phyloP scores from a whole-genome alignment of 2,329 filamentous ascomycete species.

The Colletotrichum sp. region DNA sequence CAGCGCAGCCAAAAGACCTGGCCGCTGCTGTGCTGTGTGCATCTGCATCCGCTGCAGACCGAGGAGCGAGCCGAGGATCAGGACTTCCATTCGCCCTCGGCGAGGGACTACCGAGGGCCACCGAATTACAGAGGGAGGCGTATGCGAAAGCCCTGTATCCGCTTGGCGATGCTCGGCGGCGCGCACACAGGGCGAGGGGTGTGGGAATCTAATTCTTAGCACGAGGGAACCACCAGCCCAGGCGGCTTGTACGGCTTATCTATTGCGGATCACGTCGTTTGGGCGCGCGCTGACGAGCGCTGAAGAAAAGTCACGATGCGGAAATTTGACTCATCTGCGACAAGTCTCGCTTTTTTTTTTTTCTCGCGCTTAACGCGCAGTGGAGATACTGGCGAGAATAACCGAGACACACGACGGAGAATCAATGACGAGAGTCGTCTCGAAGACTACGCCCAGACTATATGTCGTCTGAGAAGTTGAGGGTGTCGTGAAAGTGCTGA shows the following conservation, averaged over 20 bases:
- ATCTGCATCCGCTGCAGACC: neutral
- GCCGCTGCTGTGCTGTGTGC: neutral
- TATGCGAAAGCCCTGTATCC: neutral
- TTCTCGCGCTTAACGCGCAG: slow-evolving; percentile 14
- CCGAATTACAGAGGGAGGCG: neutral
- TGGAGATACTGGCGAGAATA: neutral
- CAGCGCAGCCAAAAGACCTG: neutral
- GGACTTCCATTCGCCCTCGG: slow-evolving; percentile 2
- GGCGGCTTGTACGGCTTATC: slow-evolving; percentile 12
- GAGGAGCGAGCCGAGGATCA: slow-evolving; percentile 12
- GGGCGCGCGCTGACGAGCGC: slow-evolving; percentile 7
- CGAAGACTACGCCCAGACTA: neutral
- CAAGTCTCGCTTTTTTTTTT: neutral
- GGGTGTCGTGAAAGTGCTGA: neutral
- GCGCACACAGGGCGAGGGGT: neutral
- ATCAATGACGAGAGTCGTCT: neutral
- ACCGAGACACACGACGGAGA: neutral
- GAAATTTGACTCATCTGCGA: slow-evolving; percentile 12
- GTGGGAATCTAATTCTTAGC: neutral
- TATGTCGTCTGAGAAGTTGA: neutral
- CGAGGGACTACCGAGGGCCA: slow-evolving; percentile 6
- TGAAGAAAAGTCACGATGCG: slow-evolving; percentile 17
- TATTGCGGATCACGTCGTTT: slow-evolving; percentile 6
- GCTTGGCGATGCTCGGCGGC: neutral
- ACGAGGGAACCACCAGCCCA: neutral